Base-by-base conservation (phyloP, 768 basidiomycete species). In the Leccinum arenicola region DNA sequence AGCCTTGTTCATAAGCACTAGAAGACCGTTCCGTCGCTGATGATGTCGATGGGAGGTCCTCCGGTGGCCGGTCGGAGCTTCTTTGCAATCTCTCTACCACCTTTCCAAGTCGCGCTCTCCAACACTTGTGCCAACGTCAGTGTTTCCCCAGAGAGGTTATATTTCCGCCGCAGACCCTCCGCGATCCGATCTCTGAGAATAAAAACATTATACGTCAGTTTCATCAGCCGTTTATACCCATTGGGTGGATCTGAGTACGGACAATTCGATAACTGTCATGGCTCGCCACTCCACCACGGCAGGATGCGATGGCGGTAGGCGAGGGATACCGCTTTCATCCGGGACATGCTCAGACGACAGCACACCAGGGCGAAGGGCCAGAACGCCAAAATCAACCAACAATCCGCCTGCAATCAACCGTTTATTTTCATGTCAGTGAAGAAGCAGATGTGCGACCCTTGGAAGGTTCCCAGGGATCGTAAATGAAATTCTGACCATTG, bases 261-360 rank as follows among this genome's bases (percentile, higher is more conserved):
- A 95, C 92, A 99, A 79, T 70, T 88, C 85, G 56, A 97, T 89
- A 38, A 99, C 92, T 0, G 96, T 98, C 82, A 99, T 83, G 0
- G 95, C 95, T 56, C 96, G 80, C 95, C 95, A 96, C 75, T 99
- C 96, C 38, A 98, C 86, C 57, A 98, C 87, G 6, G 93, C 93
- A 0, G 93, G 91, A 69, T 95, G 94, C 0, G 89, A 88, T 1
- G 93, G 82, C 14, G 80, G 74, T 23, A 90, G 79, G 43, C 80
- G 82, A 3, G 92, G 87, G 54, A 93, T 78, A 21, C 78, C 77
- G 12, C 31, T 43, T 11, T 19, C 21, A 5, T 62, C 56, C 7
- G 83, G 75, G 19, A 69, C 72, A 0, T 75, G 57, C 61, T 84
- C 80, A n/a, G 80, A 73, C 0, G 83, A 78, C 12, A 95, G 75